A percentile compares a stretch with the other conserved stretches of the same genome.
These are phyloP conservation scores for Venturia asperata DNA, from an alignment of 2,329 filamentous ascomycete species.

Conservation along the genomic window DNA sequence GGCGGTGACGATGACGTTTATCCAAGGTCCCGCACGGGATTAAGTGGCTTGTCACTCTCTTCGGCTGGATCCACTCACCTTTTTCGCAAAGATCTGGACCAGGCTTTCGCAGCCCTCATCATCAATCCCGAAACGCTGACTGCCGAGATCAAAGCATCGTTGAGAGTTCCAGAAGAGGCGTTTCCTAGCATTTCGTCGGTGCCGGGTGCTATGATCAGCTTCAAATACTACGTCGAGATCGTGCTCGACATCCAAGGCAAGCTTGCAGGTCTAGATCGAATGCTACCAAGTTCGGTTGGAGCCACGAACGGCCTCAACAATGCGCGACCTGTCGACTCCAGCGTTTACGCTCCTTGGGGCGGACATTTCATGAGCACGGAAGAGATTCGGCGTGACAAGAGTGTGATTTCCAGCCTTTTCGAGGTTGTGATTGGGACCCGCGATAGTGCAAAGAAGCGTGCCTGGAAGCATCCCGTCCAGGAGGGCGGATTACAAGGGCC, in stretches of 20 bases:
- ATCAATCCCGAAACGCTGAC: constrained; percentile 74
- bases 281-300: constrained; percentile 46
- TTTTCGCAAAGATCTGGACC: constrained; percentile 91
- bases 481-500: neutral
- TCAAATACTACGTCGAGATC: constrained; percentile 89
- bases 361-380: constrained; percentile 81
- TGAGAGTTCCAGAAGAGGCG: constrained; percentile 80
- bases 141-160: constrained; percentile 71
- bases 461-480: constrained; percentile 16
- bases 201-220: constrained; percentile 88
- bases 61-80: constrained; percentile 81
- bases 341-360: constrained; percentile 48
- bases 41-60: constrained; percentile 78
- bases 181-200: constrained; percentile 89
- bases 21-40: constrained; percentile 76
- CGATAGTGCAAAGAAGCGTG: constrained; percentile 57
- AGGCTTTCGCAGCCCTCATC: constrained; percentile 80
- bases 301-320: constrained; percentile 36
- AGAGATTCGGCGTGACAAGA: constrained; percentile 77
- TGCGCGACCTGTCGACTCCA: constrained; percentile 27
- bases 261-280: constrained; percentile 65
- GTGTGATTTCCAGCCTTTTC: constrained; percentile 79
- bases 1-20: constrained; percentile 73
- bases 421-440: constrained; percentile 81
- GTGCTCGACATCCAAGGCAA: constrained; percentile 88